Evolutionary conservation across 2,329 filamentous ascomycete genomes (phyloP), one percentile per base, ranked within the genome.

Genomic region (Apiospora kogelbergensis): DNA sequence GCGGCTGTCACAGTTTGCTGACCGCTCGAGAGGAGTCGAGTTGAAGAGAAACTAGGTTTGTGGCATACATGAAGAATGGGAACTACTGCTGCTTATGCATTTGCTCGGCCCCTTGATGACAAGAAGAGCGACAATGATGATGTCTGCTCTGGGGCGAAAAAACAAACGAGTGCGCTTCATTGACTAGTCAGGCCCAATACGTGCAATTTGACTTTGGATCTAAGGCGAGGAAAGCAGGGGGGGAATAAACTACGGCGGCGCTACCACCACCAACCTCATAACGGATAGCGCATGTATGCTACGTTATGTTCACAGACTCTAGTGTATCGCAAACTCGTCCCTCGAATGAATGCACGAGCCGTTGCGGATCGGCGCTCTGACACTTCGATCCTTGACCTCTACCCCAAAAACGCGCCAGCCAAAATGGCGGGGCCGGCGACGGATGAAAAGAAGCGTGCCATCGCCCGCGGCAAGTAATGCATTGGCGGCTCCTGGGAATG

Each of bases 361-460:
- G 53, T 60, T 60, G 53, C 53, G 20, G 30, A 60, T 60, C 53
- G 37, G 30, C 53, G 53, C 53, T 60, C 20, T 60, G 53, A 60
- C 53, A 60, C 53, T 60, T 37, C 33, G 4, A 4, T 33, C 33
- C 33, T 33, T 9, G 7, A n/a, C 7, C 24, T 10, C 26, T 30
- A 20, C 48, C 6, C 24, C 46, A 53, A 17, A 30, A 30, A 6
- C 24, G 48, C 46, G 48, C 46, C 46, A 26, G 22, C 26, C 53
- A 60, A 60, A 60, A 37, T 60, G 53, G 53, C 53, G 53, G 53
- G 53, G 53, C 53, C 53, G 53, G 20, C 30, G 53, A 60, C 53
- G 7, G 53, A n/a, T 60, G 53, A 60, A 60, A 57, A 57, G 48
- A 30, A 60, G 53, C 30, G 15, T 37, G 20, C 15, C 9, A 15